Percentiles rank a stretch among this genome's conserved stretches.
Conservation (phyloP, 2,329 filamentous ascomycete species). For the Grosmannia serpens region DNA sequence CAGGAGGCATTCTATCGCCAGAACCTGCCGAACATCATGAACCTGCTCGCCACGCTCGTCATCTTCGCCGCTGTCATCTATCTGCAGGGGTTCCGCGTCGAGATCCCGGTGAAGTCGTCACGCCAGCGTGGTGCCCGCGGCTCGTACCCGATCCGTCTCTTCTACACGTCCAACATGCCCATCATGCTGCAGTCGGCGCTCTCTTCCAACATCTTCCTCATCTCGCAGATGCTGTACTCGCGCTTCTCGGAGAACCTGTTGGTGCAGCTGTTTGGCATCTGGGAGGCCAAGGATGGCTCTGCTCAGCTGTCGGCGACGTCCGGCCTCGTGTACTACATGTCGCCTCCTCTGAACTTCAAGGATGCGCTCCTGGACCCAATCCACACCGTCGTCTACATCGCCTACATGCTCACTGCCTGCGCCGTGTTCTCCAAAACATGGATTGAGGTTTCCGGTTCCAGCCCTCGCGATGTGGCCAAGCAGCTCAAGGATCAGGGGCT, state of each 20-base stretch:
- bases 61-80: conserved; percentile 99
- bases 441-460: conserved; percentile 98
- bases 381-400: conserved; percentile 89
- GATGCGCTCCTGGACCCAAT: conserved; percentile 94
- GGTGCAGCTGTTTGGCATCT: conserved; percentile 92
- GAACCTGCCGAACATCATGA: conserved; percentile 99
- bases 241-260: conserved; percentile 98
- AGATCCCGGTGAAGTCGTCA: conserved; percentile 98
- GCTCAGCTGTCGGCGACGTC: conserved; percentile 89
- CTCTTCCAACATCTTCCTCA: conserved; percentile 97
- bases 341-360: conserved; percentile 91
- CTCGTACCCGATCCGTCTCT: conserved; percentile 95
- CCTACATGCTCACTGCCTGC: conserved; percentile 96
- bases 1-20: conserved; percentile 98
- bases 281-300: conserved; percentile 94
- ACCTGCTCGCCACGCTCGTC: conserved; percentile 81
- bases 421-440: conserved; percentile 97
- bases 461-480: conserved; percentile 96
- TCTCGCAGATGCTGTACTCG: conserved; percentile 98
- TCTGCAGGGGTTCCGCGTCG: conserved; percentile 97
- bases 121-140: conserved; percentile 97
- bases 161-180: conserved; percentile 99
- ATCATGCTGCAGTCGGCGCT: conserved; percentile 99
- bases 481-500: conserved; percentile 99
- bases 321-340: conserved; percentile 99